These are phyloP conservation scores for Aureobasidium mangrovei DNA, from an alignment of 2,329 filamentous ascomycete species.

Conservation along the genomic window DNA sequence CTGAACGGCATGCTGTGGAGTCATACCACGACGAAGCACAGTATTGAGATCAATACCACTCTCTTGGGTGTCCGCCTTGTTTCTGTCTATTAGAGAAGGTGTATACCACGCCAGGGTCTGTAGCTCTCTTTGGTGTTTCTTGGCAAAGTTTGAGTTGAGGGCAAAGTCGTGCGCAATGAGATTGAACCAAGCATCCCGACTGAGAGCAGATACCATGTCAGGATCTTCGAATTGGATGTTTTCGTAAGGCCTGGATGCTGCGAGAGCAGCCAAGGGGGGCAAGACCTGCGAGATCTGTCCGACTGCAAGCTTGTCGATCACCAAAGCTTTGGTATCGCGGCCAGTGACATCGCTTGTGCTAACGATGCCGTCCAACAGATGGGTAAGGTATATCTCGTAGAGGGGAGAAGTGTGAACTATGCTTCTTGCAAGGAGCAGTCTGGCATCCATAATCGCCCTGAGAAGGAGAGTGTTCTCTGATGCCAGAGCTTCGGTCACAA, in stretches of 20 bases:
- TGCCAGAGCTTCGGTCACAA: conserved; percentile 63
- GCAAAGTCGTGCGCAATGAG: conserved; percentile 90
- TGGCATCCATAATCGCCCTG: conserved; percentile 70
- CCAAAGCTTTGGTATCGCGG: conserved; percentile 61
- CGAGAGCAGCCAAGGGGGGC: conserved; percentile 76
- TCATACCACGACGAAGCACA: conserved; percentile 78
- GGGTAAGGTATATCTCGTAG: conserved; percentile 73
- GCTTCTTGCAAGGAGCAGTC: conserved; percentile 66
- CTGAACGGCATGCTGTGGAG: conserved; percentile 63
- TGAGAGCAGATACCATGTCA: conserved; percentile 45
- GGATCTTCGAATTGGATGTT: conserved; percentile 41
- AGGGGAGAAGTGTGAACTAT: conserved; percentile 61
- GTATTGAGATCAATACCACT: conserved; percentile 97
- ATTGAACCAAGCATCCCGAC: conserved; percentile 95
- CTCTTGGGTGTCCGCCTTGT: conserved; percentile 80
- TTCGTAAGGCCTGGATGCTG: conserved; percentile 50
- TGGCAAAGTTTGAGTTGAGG: conserved; percentile 61
- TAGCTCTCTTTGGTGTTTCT: conserved; percentile 66
- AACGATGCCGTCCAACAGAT: conserved; percentile 78
- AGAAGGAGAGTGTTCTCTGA: conserved; percentile 60
- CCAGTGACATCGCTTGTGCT: conserved; percentile 82
- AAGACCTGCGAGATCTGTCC: conserved; percentile 82
- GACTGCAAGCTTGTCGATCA: conserved; percentile 61
- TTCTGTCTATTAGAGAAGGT: conserved; percentile 76
- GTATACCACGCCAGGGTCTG: conserved; percentile 80